Percentiles rank a stretch among this genome's conserved stretches.
Evolutionary conservation across 805 yeast genomes (phyloP).

Genomic region (Candida arabinofermentans): DNA sequence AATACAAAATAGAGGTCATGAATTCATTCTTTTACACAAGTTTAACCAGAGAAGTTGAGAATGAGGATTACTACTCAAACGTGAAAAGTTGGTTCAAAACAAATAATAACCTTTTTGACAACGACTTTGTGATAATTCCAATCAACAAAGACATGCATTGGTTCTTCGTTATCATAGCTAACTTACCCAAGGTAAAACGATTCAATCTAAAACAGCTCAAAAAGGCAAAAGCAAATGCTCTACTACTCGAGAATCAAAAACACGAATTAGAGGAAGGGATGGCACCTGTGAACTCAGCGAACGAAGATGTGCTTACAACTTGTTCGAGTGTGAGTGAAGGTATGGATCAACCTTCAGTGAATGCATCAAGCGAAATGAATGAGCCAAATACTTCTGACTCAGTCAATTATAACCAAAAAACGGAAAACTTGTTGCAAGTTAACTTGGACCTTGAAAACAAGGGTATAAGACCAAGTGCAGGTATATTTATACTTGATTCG

Average conservation of each 20-base stretch:
- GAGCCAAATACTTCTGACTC: neutral
- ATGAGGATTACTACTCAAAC: conserved; percentile 47
- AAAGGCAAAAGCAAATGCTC: neutral
- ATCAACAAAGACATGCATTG: conserved; percentile 81
- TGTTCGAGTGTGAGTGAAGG: too few relatives aligned
- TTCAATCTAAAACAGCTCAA: conserved; percentile 1
- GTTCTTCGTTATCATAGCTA: conserved; percentile 74
- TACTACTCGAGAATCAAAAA: too few relatives aligned
- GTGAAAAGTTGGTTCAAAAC: conserved; percentile 78
- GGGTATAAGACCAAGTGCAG: conserved; percentile 25
- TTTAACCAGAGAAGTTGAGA: conserved; percentile 33
- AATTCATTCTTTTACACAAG: conserved; percentile 82
- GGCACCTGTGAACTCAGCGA: neutral
- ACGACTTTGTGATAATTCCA: conserved; percentile 68
- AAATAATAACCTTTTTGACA: conserved; percentile 50
- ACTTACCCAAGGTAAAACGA: conserved; percentile 35
- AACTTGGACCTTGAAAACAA: neutral
- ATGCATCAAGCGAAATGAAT: too few relatives aligned
- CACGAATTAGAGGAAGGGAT: conserved; percentile 1
- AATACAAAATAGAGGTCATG: conserved; percentile 48
- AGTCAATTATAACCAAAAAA: neutral
- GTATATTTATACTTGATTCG: conserved; percentile 72
- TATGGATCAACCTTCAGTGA: too few relatives aligned
- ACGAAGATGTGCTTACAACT: too few relatives aligned
- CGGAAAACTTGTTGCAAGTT: neutral